Conservation (phyloP, 2,329 filamentous ascomycete genomes). For the Fusarium piperis region DNA sequence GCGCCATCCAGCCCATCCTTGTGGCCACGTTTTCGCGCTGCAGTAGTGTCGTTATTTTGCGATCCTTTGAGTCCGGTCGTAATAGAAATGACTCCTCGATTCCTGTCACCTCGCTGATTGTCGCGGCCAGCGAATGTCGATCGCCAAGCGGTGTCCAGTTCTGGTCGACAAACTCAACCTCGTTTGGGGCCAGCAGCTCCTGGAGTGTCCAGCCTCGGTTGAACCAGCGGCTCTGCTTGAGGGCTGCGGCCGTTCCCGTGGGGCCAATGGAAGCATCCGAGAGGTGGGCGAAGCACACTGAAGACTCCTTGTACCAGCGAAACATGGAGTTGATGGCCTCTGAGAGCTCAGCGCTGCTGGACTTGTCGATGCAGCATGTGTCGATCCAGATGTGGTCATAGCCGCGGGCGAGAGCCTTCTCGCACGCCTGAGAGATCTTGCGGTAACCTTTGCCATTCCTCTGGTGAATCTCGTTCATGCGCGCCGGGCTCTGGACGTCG, state of each 20-base stretch:
- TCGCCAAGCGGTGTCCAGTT: conserved; percentile 37
- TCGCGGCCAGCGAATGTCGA: conserved; percentile 23
- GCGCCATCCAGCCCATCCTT: conserved; percentile 50
- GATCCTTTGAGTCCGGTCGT: conserved; percentile 27
- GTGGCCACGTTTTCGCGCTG: conserved; percentile 42
- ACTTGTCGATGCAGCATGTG: conserved; percentile 43
- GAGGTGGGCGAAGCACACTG: conserved; percentile 37
- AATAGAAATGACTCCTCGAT: conserved; percentile 34
- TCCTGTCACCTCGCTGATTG: conserved; percentile 39
- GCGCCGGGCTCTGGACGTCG: conserved; percentile 33
- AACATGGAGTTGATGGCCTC: conserved; percentile 43
- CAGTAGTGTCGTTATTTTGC: conserved; percentile 29
- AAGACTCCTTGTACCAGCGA: conserved; percentile 37
- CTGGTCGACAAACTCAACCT: conserved; percentile 40
- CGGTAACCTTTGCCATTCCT: conserved; percentile 34
- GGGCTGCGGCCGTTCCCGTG: conserved; percentile 18
- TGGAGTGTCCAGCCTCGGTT: conserved; percentile 40
- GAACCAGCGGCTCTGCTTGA: conserved; percentile 40
- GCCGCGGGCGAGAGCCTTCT: conserved; percentile 34
- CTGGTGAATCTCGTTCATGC: conserved; percentile 30
- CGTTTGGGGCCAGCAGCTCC: conserved; percentile 38
- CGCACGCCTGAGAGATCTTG: conserved; percentile 37
- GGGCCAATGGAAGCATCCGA: conserved; percentile 32
- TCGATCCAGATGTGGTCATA: conserved; percentile 40
- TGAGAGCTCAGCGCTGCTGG: conserved; percentile 40